Evolutionary conservation across 495 filamentous ascomycete genomes (phyloP), one percentile per base, ranked within the genome.

Genomic region (Elaphomyces granulatus): DNA sequence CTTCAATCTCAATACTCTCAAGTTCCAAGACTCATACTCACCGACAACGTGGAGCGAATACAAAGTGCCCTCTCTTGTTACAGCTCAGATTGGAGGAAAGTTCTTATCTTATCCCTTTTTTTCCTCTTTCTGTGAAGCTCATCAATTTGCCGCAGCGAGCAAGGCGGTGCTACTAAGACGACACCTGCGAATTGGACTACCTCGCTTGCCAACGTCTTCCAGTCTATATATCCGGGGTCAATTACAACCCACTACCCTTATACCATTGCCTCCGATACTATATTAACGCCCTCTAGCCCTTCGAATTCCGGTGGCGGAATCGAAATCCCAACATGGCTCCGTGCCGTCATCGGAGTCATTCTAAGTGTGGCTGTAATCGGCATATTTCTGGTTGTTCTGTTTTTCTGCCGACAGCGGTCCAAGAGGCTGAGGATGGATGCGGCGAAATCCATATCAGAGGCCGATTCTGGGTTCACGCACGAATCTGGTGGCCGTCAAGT

Each of bases 161-260:
- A 56, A 7, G 75, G 75, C 9, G 64, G 70, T 16, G 72, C 75
- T 19, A 74, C 70, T 1, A 48, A 46, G 30, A 59, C 55, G 0
- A 48, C 50, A 2, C 62, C 63, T 4, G 49, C 50, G 3, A 63
- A 56, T 12, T 78, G 67, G 59, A 49, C 63, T 12, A 23, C 52
- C 2, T 61, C 20, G 4, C 60, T 80, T 15, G 56, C 50, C 3
- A 49, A 40, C 15, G 53, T 80, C 20, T 77, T 80, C 37, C 52
- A 48, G 0, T 52, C 53, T 2, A 39, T 52, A 2, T 80, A 80
- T 42, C 50, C 62, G 14, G 53, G 60, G 16, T 56, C 55, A 30
- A 74, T 80, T 40, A 51, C 53, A 15, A 61, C 55, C 0, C 71
- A 62, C 40, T 78, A 72, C 45, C 76, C 76, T 2, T 80, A 77